Evolutionary conservation across 441 rosid species (phyloP).

Genomic region (Isatis lusitanica): DNA sequence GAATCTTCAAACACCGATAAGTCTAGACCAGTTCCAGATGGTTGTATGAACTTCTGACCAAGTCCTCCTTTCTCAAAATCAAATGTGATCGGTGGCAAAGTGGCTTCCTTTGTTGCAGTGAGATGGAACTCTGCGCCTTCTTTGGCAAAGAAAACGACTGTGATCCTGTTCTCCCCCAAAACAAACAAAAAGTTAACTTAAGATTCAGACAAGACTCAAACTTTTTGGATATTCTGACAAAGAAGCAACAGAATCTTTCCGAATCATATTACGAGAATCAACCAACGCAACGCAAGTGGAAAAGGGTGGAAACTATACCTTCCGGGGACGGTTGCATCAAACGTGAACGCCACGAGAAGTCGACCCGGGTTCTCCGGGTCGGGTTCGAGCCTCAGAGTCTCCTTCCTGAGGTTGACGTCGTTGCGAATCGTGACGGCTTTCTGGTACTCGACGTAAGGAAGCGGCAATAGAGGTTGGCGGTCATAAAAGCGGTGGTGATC

Average conservation of each 20-base stretch:
- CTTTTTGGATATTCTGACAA: neutral
- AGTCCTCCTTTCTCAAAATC: conserved; percentile 60
- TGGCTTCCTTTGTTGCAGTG: conserved; percentile 51
- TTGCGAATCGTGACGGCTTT: conserved; percentile 67
- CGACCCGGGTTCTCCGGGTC: conserved; percentile 69
- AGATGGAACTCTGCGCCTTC: conserved; percentile 56
- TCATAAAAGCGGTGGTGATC: conserved; percentile 41
- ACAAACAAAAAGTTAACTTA: neutral
- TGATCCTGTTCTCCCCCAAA: conserved; percentile 49
- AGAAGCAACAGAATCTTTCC: neutral
- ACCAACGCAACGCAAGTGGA: neutral
- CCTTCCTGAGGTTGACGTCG: conserved; percentile 74
- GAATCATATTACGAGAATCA: neutral
- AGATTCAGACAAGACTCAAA: neutral
- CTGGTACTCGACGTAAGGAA: conserved; percentile 73
- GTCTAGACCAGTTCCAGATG: conserved; percentile 75
- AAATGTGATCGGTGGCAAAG: conserved; percentile 57
- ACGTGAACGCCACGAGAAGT: conserved; percentile 66
- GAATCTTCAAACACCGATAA: conserved; percentile 56
- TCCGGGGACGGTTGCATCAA: conserved; percentile 78
- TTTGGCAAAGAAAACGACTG: conserved; percentile 71
- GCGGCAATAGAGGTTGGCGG: conserved; percentile 12
- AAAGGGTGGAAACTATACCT: conserved; percentile 40
- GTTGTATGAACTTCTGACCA: conserved; percentile 79
- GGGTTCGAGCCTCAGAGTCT: conserved; percentile 57